Percentiles rank a stretch among this genome's conserved stretches.
Conservation (phyloP, 768 basidiomycete genomes). For the Dendrothele bispora region DNA sequence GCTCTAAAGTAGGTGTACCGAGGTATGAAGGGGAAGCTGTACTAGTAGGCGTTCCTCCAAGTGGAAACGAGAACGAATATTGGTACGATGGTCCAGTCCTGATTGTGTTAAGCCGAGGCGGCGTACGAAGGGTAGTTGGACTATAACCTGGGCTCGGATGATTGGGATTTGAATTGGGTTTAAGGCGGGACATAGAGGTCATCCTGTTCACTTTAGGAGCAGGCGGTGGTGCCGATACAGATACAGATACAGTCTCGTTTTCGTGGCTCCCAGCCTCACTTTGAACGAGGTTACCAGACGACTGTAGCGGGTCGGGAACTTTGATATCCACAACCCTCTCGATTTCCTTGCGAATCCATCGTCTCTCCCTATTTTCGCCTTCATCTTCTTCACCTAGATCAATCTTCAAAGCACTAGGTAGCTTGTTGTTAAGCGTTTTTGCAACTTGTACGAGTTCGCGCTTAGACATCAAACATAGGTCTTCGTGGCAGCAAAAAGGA, state of each 20-base stretch:
- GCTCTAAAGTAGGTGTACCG: constrained; percentile 25
- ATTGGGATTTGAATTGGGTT: neutral
- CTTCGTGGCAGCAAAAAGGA: constrained; percentile 77
- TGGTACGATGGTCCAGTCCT: too few relatives aligned
- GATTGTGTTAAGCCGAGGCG: constrained; percentile 23
- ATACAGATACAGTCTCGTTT: too few relatives aligned
- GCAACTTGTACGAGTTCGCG: constrained; percentile 54
- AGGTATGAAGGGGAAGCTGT: constrained; percentile 13
- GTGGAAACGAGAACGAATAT: too few relatives aligned
- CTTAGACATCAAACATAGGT: constrained; percentile 64
- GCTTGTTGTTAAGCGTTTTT: constrained; percentile 49
- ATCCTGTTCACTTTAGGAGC: constrained; percentile 17
- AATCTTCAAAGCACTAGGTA: constrained; percentile 55
- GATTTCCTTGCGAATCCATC: constrained; percentile 50
- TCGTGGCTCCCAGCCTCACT: constrained; percentile 35
- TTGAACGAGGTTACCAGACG: constrained; percentile 9
- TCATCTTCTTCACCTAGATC: constrained; percentile 36
- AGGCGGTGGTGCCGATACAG: too few relatives aligned
- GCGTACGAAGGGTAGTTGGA: constrained; percentile 24
- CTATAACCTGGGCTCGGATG: constrained; percentile 11
- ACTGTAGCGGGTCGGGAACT: neutral
- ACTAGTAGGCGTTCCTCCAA: constrained; percentile 23
- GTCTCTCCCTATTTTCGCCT: too few relatives aligned
- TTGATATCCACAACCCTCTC: constrained; percentile 62
- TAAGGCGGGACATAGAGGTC: neutral